A percentile compares a stretch with the other conserved stretches of the same genome.
Conservation (phyloP, 345 rosid species). For the Murraya koenigii region DNA sequence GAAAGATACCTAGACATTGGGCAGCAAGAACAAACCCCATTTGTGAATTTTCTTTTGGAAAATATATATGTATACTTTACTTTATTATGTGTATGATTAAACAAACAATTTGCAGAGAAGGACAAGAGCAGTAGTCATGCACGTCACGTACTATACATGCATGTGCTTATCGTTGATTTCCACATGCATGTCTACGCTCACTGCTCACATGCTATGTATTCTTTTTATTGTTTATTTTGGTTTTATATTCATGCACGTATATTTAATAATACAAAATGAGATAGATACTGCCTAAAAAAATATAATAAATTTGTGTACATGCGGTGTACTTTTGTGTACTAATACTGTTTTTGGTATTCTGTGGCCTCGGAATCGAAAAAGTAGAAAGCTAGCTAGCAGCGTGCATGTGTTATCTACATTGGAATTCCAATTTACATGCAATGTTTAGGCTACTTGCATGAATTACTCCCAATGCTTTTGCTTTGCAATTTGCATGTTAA, state of each 20-base stretch:
- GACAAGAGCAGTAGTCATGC: conserved; percentile 25
- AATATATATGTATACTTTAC: conserved; percentile 10
- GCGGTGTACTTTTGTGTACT: background rate
- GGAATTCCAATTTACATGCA: background rate
- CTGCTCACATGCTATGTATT: background rate
- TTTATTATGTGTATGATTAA: background rate
- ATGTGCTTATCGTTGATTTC: conserved; percentile 5
- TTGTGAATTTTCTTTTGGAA: background rate
- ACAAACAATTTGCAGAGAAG: background rate
- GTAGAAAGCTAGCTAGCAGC: background rate
- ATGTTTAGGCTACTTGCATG: background rate
- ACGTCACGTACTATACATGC: conserved; percentile 31
- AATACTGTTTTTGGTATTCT: background rate
- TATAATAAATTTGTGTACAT: background rate
- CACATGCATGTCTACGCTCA: conserved; percentile 10
- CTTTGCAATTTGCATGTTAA: background rate
- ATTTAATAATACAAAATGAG: background rate
- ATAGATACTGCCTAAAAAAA: background rate
- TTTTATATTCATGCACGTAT: background rate
- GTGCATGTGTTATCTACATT: no score
- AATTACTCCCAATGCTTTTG: background rate
- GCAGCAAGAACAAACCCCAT: conserved; percentile 5
- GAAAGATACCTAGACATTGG: conserved; percentile 39
- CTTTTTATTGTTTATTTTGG: background rate
- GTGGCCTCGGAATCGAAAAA: background rate